These are phyloP conservation scores for Yamadazyma endophytica DNA, from an alignment of 805 yeast genomes.

Conservation along the genomic window DNA sequence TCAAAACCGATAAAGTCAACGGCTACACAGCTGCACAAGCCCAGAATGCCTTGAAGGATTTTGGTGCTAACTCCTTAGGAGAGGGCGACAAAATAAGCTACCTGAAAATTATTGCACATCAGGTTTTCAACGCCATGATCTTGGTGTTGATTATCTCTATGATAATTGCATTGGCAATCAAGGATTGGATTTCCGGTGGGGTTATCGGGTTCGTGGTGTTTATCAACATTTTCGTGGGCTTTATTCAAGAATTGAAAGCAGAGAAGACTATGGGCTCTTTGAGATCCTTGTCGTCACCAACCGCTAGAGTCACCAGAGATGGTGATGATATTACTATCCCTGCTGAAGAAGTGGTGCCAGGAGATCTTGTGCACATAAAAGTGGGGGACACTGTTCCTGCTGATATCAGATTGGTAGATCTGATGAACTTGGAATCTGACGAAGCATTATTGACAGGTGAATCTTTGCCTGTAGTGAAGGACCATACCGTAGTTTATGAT, in stretches of 20 bases:
- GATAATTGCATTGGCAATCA: constrained; percentile 34
- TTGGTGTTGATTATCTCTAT: constrained; percentile 32
- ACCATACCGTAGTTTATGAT: constrained; percentile 28
- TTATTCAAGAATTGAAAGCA: constrained; percentile 47
- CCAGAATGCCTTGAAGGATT: constrained; percentile 6
- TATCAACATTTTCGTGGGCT: constrained; percentile 46
- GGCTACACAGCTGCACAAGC: constrained; percentile 40
- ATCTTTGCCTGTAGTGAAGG: constrained; percentile 31
- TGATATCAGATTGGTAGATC: constrained; percentile 32
- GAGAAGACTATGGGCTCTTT: constrained; percentile 50
- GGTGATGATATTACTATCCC: constrained; percentile 32
- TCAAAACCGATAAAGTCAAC: constrained; percentile 37
- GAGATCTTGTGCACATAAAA: constrained; percentile 35
- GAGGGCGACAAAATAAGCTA: constrained; percentile 25
- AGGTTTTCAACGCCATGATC: constrained; percentile 37
- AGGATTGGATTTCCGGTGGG: constrained; percentile 39
- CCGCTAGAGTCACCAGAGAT: constrained; percentile 42
- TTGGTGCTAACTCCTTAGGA: constrained; percentile 27
- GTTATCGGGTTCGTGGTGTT: constrained; percentile 45
- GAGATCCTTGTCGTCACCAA: constrained; percentile 42
- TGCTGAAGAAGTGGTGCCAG: constrained; percentile 44
- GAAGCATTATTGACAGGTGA: constrained; percentile 43
- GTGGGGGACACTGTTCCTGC: constrained; percentile 45
- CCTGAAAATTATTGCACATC: constrained; percentile 29
- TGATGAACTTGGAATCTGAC: constrained; percentile 38